Evolutionary conservation across 495 filamentous ascomycete genomes (phyloP).

Genomic region (Extremus antarcticus): DNA sequence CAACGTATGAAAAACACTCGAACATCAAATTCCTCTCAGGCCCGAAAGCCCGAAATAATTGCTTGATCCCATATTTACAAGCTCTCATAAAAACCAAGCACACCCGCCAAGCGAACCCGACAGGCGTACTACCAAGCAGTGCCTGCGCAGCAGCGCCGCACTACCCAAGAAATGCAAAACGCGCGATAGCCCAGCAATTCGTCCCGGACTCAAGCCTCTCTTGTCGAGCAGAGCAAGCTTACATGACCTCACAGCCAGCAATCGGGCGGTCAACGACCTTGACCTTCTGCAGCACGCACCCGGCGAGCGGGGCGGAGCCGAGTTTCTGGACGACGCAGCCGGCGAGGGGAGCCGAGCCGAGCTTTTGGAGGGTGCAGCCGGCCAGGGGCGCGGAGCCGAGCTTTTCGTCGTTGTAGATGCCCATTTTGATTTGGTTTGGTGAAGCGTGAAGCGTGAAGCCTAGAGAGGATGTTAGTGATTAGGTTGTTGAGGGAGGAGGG

Average conservation of each 20-base stretch:
- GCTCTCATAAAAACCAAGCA: background rate
- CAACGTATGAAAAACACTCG: background rate
- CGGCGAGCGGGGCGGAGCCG: background rate
- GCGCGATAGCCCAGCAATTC: background rate
- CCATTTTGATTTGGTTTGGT: background rate
- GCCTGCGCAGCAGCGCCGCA: background rate
- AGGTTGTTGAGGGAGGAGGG: background rate
- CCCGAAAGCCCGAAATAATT: background rate
- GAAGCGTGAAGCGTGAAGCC: background rate
- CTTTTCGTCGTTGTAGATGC: background rate
- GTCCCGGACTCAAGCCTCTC: background rate
- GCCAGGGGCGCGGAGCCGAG: background rate
- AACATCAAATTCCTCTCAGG: background rate
- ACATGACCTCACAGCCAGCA: background rate
- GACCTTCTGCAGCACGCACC: background rate
- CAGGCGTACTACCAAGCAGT: background rate
- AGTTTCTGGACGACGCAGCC: background rate
- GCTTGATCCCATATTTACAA: conserved; percentile 3
- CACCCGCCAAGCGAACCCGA: background rate
- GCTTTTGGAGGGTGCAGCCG: background rate
- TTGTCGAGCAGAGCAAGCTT: background rate
- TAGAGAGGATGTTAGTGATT: background rate
- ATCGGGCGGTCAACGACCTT: background rate
- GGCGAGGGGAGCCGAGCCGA: background rate
- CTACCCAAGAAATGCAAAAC: no score